Evolutionary conservation across 495 filamentous ascomycete genomes (phyloP), one percentile per base, ranked within the genome.

Genomic region (Podospora conica): DNA sequence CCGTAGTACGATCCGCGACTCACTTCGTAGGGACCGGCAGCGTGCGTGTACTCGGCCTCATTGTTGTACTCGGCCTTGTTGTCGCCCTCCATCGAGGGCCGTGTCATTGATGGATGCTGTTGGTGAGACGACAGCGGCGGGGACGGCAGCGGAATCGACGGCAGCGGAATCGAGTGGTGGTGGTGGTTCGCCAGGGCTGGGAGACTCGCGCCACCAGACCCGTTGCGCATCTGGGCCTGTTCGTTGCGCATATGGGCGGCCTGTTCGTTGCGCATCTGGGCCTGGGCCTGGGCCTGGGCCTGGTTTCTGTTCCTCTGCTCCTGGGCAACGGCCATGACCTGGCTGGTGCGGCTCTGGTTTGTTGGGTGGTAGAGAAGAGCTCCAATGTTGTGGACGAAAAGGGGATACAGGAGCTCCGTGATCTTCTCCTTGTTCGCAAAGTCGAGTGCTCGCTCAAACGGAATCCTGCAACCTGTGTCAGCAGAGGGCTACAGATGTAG

Each of bases 351-450:
- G 54, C 80, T 88, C 70, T 91, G 87, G 72, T 97, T 98, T 31
- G 91, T 90, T 0, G 94, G 94, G 73, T 97, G 95, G 75, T 97
- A 98, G 66, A 98, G 83, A 62, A 98, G 83, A 53, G 91, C 89
- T 55, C 95, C 91, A 71, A 98, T 98, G 78, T 98, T 97, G 75
- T 97, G 93, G 28, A 98, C 95, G 74, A 98, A 98, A 21, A 98
- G 82, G 25, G 95, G 95, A 79, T 98, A 98, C 64, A 98, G 76
- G 12, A 91, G 78, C 76, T 98, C 94, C 0, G 96, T 98, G 69
- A 98, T 98, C 79, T 98, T 97, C 78, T 98, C 95, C 83, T 97
- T 97, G 80, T 98, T 98, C 53, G 95, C 96, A 73, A 98, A 98
- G 69, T 98, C 95, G 54, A 98, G 80, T 2, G 95, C 95, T 61